These are phyloP conservation scores for Trapa incisa DNA, from an alignment of 345 rosid genomes.

Conservation along the genomic window DNA sequence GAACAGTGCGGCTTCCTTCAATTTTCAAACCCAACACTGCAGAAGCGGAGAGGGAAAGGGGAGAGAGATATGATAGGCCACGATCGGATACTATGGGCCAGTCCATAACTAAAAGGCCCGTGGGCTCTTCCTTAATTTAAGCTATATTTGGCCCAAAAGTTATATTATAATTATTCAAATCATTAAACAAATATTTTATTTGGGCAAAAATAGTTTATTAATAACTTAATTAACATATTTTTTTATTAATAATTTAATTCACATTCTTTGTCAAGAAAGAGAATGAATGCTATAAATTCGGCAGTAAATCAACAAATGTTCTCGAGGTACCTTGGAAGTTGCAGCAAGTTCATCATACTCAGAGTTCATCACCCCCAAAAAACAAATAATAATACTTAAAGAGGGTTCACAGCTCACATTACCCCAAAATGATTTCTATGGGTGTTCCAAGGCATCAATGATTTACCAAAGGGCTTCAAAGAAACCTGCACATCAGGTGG, in stretches of 20 bases:
- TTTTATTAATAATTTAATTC: too few relatives aligned
- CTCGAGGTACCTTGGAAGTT: not conserved
- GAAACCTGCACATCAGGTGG: not conserved
- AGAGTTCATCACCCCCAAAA: not conserved
- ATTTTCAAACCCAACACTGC: slow-evolving; percentile 3
- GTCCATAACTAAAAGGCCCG: too few relatives aligned
- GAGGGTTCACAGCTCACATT: not conserved
- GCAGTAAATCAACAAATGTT: not conserved
- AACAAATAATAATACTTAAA: too few relatives aligned
- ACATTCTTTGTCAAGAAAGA: too few relatives aligned
- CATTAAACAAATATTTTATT: too few relatives aligned
- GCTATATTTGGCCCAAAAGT: too few relatives aligned
- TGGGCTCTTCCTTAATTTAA: not conserved
- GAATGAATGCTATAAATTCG: not conserved
- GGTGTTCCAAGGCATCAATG: not conserved
- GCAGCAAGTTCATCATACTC: not conserved
- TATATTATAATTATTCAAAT: too few relatives aligned
- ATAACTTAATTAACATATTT: not conserved
- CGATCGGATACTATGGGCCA: not conserved
- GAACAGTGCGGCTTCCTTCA: slow-evolving; percentile 4
- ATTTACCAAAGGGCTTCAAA: not conserved
- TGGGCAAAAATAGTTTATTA: not conserved
- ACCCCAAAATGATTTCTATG: not conserved
- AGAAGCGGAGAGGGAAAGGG: not conserved
- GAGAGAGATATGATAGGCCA: not conserved